Base-by-base conservation (phyloP, 139 green algal species). In the Volvox africanus region DNA sequence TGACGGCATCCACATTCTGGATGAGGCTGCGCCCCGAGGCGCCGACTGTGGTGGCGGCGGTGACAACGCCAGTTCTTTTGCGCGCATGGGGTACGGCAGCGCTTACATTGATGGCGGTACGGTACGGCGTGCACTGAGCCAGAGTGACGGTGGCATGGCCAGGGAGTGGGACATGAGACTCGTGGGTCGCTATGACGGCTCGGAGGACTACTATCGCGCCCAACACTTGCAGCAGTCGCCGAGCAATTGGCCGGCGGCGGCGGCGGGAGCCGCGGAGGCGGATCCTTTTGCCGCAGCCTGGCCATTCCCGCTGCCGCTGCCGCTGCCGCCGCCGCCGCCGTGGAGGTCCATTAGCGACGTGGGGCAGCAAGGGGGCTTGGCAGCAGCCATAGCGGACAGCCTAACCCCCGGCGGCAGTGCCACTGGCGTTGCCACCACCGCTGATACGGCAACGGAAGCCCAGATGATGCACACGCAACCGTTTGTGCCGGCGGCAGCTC, bases 341-440 rank as follows among this genome's bases (percentile, higher is more conserved):
- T 86, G 22, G 24, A 44, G 80, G 11, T 86, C 80, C 2, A 30
- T 86, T n/a, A 73, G 50, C 12, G 80, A 86, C 50, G 80, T 86
- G 11, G 80, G 44, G 6, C 80, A 55, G 24, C 80, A 84, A 20
- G 80, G 44, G 0, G 44, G 26, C 30, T 9, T 86, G 44, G 80
- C 80, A 26, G 80, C 80, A 17, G 50, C 12, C 0, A 14, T 19
- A 14, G 80, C 28, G 6, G 32, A 61, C 18, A 35, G 6, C 20
- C 6, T 44, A 6, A 35, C 36, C 36, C 37, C 78, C 36, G 37
- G 14, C 76, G 76, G n/a, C 30, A 36, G 76, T 32, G 76, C 32
- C n/a, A 36, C 5, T 5, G 73, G 73, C 44, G 44, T 55, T 55
- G 44, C 28, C 9, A 18, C 73, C 76, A 35, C 76, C 76, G 76